These are phyloP conservation scores for Aspergillus leporis DNA, from an alignment of 495 filamentous ascomycete genomes.

Conservation along the genomic window DNA sequence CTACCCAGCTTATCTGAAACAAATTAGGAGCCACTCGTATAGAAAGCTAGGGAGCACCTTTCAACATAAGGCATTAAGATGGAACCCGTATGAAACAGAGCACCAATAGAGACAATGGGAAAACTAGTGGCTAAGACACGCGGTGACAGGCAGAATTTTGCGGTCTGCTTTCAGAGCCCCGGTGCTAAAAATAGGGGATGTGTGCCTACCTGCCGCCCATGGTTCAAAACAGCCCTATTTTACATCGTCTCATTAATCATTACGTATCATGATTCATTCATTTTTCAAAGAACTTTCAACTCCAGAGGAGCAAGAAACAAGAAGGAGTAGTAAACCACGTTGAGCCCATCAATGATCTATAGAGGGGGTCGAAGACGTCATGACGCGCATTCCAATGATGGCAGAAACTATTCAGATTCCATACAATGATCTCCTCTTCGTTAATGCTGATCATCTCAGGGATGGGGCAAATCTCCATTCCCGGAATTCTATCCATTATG, in stretches of 20 bases:
- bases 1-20: background rate
- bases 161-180: background rate
- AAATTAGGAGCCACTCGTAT: background rate
- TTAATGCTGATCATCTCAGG: constrained; percentile 12
- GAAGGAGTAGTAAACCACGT: background rate
- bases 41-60: background rate
- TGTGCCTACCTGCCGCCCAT: constrained; percentile 5
- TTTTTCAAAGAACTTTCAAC: background rate
- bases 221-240: background rate
- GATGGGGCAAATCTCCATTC: constrained; percentile 1
- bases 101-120: background rate
- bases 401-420: background rate
- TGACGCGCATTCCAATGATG: constrained; percentile 15
- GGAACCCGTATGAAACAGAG: background rate
- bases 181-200: constrained; percentile 5
- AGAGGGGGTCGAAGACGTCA: constrained; percentile 5
- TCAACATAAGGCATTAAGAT: background rate
- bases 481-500: background rate
- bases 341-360: background rate
- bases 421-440: background rate
- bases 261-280: background rate
- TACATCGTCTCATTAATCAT: background rate
- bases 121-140: background rate
- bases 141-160: background rate
- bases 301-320: background rate